Base-by-base conservation (phyloP, 140 eudicot genomes). In the Bidens hawaiensis region DNA sequence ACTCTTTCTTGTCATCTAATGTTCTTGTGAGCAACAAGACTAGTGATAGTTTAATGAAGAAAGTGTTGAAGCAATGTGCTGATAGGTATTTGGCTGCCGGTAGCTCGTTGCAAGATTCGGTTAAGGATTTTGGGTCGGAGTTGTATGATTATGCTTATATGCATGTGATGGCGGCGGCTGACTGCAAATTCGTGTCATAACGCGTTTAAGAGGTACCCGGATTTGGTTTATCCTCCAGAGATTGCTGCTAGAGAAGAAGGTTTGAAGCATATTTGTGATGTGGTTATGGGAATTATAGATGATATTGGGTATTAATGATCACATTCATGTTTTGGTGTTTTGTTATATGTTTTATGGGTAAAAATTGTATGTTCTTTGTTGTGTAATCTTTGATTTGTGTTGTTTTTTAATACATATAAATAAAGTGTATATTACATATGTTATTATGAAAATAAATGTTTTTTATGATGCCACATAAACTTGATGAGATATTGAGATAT, bases 131-230 rank as follows among this genome's bases (percentile, higher is more conserved):
- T 71, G 47, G 14, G 5, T 52, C 64, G 7, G 91, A 84, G 41
- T 1, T 71, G 26, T 87, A 79, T 69, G 98, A 91, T 52, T 91
- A 87, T 43, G 98, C 98, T 14, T 82, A 80, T 46, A 56, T 87
- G 75, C 79, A 87, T 60, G 96, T 87, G 2, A 82, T 78, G 86
- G 98, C 95, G 1, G 96, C 86, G n/a, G 79, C 86, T 2, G 95
- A 82, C 70, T 91, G 82, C 96, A 6, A 87, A 87, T 65, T 79
- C 75, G 21, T 91, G 98, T 49, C 91, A 30, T 0, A 82, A 87
- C 38, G 89, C 78, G 1, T 91, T 79, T 51, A 84, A 74, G 76
- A 54, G 82, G 74, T 46, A 60, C 54, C 81, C 82, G 0, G 71
- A 73, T 9, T 51, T 87, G 76, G 77, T 60, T 64, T 91, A 91